Evolutionary conservation across 179 eudicot genomes (phyloP), one percentile per base, ranked within the genome.

Genomic region (Beta corolliflora): DNA sequence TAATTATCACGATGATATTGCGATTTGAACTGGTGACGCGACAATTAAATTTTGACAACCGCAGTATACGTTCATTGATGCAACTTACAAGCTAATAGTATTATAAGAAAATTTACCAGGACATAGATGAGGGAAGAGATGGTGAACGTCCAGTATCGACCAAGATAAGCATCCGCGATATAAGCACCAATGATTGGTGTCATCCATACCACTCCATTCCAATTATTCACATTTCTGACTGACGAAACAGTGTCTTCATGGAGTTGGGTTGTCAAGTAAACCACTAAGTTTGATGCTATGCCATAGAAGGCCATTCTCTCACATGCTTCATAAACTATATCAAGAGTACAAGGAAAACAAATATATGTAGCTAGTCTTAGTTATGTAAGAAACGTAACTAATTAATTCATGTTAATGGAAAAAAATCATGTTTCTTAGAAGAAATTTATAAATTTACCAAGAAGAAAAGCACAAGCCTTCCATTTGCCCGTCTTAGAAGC

Each of bases 271-370:
- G 98, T 92, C 83, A 94, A 85, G 76, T 94, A 93, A 14, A 93
- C 93, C 75, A 93, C 97, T 73, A 94, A 83, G 64, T 94, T 94
- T 25, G 98, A 86, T 23, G 98, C 96, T 78, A 94, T 89, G 23
- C 92, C 98, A 71, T 94, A 93, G 65, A 90, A 94, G 0, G 98
- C 97, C 98, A 94, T 91, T 66, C 98, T 91, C 80, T 94, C 98
- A 80, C 90, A 93, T 74, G 91, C 91, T 86, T 94, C 98, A 79
- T 94, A 94, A 10, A 85, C 97, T 94, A 73, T 65, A 21, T 66
- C 36, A 52, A 52, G 45, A 11, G 44, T 15, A 52, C 3, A n/a
- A 71, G 18, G 4, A 46, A 71, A 13, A 15, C 53, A 44, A n/a
- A 68, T 44, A 12, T 0, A 41, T 69, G 11, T 69, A 41, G 45